phyloP scores from a whole-genome alignment of 2,329 filamentous ascomycete species.

The Coniosporium uncinatum region DNA sequence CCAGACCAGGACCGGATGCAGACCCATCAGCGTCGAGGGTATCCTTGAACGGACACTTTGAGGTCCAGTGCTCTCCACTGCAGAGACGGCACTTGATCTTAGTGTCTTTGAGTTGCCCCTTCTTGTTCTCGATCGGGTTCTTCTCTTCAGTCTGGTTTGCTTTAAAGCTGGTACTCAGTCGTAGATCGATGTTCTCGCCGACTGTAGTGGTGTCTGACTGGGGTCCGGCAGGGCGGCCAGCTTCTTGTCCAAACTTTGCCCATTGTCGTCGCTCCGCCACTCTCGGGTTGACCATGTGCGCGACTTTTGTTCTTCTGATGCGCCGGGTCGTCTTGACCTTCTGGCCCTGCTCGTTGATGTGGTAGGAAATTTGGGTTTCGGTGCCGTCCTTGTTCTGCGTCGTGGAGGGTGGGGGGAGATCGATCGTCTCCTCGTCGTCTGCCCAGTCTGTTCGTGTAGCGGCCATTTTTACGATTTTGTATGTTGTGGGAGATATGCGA shows the following conservation, averaged over 20 bases:
- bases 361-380: slow-evolving; percentile 89
- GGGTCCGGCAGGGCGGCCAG: slow-evolving; percentile 78
- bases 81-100: slow-evolving; percentile 99
- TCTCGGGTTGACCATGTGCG: slow-evolving; percentile 92
- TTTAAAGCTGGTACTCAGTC: slow-evolving; percentile 91
- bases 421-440: slow-evolving; percentile 85
- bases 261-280: slow-evolving; percentile 93
- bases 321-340: slow-evolving; percentile 97
- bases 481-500: neutral
- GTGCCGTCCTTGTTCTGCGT: slow-evolving; percentile 98
- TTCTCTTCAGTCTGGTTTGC: slow-evolving; percentile 66
- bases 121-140: slow-evolving; percentile 66
- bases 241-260: slow-evolving; percentile 88
- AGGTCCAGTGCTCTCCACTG: slow-evolving; percentile 98
- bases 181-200: slow-evolving; percentile 98
- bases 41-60: slow-evolving; percentile 98
- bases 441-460: slow-evolving; percentile 76
- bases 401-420: slow-evolving; percentile 84
- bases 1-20: slow-evolving; percentile 23
- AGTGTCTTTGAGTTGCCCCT: slow-evolving; percentile 84
- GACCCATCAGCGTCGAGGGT: slow-evolving; percentile 84
- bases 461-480: slow-evolving; percentile 1
- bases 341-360: slow-evolving; percentile 87
- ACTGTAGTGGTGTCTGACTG: slow-evolving; percentile 87
- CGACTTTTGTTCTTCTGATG: slow-evolving; percentile 87